These are phyloP conservation scores for Aspergillus piperis DNA, from an alignment of 2,329 filamentous ascomycete genomes.

Conservation along the genomic window DNA sequence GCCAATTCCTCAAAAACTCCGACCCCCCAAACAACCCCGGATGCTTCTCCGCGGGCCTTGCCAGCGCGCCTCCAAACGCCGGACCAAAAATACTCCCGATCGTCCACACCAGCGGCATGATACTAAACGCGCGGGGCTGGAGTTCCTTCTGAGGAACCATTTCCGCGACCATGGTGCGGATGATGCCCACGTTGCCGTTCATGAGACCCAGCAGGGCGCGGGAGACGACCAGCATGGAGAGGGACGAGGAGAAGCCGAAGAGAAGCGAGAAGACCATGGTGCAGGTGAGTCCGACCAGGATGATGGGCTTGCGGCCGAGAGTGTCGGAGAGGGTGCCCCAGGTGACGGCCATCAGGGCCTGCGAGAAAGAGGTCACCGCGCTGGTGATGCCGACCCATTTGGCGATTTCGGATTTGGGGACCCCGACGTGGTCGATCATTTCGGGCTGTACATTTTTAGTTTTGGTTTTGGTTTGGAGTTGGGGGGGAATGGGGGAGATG, in stretches of 20 bases:
- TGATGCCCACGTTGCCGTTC: slow-evolving; percentile 93
- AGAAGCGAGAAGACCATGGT: slow-evolving; percentile 80
- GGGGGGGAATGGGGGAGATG: slow-evolving; percentile 13
- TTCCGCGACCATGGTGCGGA: slow-evolving; percentile 88
- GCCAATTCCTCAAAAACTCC: slow-evolving; percentile 71
- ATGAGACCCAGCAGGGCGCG: slow-evolving; percentile 77
- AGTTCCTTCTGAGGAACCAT: slow-evolving; percentile 84
- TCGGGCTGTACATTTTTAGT: slow-evolving; percentile 55
- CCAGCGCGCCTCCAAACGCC: slow-evolving; percentile 81
- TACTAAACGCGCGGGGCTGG: slow-evolving; percentile 83
- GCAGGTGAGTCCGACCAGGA: slow-evolving; percentile 70
- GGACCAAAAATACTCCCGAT: slow-evolving; percentile 87
- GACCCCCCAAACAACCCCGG: slow-evolving; percentile 69
- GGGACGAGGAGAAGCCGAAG: slow-evolving; percentile 79
- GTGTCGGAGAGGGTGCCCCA: slow-evolving; percentile 78
- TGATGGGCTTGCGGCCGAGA: slow-evolving; percentile 78
- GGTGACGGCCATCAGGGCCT: slow-evolving; percentile 69
- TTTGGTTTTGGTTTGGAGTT: neutral
- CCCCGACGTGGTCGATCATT: slow-evolving; percentile 79
- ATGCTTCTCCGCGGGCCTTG: slow-evolving; percentile 74
- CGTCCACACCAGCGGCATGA: slow-evolving; percentile 92
- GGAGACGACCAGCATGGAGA: slow-evolving; percentile 76
- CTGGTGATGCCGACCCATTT: slow-evolving; percentile 78
- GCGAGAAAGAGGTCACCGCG: slow-evolving; percentile 70
- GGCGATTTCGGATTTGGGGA: slow-evolving; percentile 67